These are phyloP conservation scores for Tricholoma hemisulphureum DNA, from an alignment of 768 basidiomycete genomes.

Conservation along the genomic window DNA sequence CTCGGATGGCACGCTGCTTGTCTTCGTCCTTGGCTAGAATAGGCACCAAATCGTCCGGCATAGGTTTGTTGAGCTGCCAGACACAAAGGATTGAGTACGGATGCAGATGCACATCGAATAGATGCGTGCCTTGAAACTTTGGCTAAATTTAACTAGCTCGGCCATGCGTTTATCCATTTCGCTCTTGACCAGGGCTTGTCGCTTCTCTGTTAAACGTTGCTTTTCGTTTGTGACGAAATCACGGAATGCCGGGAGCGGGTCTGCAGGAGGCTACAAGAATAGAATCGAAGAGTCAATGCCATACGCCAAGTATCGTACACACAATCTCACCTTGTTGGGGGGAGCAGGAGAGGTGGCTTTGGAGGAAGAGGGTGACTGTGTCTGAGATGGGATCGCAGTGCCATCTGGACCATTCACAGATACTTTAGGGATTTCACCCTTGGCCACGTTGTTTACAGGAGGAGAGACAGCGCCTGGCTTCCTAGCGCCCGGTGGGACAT, in stretches of 20 bases:
- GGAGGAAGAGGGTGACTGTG: constrained; percentile 45
- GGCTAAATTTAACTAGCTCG: constrained; percentile 89
- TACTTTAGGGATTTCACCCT: constrained; percentile 65
- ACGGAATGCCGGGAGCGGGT: constrained; percentile 81
- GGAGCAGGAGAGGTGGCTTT: constrained; percentile 69
- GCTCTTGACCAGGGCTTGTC: constrained; percentile 82
- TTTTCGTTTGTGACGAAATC: constrained; percentile 92
- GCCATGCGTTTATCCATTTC: constrained; percentile 95
- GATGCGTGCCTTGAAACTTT: constrained; percentile 84
- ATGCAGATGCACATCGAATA: neutral
- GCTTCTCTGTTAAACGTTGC: constrained; percentile 86
- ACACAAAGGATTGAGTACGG: neutral
- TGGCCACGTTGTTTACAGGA: constrained; percentile 29
- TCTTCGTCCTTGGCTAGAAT: constrained; percentile 93
- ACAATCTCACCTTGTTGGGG: constrained; percentile 48
- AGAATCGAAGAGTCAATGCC: constrained; percentile 1
- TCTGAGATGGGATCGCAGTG: constrained; percentile 40
- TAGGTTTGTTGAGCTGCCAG: constrained; percentile 83
- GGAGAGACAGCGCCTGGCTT: constrained; percentile 36
- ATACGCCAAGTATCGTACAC: neutral
- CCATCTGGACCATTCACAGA: constrained; percentile 81
- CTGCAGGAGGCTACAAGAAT: constrained; percentile 56
- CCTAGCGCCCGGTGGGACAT: constrained; percentile 91
- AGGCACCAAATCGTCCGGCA: constrained; percentile 90
- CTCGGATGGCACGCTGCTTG: constrained; percentile 80